Conservation (phyloP, 78 protist species). For the Diacronema lutheri region DNA sequence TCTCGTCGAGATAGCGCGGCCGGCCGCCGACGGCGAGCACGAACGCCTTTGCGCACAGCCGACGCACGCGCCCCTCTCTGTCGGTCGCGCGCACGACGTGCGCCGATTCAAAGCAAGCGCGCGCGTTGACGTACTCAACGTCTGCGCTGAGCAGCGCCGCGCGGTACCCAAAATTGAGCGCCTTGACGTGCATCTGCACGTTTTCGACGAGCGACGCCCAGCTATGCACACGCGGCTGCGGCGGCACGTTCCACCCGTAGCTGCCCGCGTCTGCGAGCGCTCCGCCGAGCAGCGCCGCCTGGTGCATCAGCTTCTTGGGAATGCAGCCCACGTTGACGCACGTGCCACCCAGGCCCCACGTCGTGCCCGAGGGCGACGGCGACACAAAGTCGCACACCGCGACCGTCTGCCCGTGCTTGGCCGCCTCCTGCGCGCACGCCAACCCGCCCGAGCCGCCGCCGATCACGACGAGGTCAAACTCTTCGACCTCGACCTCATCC, state of each 20-base stretch:
- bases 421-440: constrained; percentile 59
- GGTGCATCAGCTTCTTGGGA: constrained; percentile 74
- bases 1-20: constrained; percentile 26
- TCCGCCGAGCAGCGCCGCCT: constrained; percentile 54
- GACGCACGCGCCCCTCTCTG: too few species aligned
- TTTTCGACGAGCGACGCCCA: constrained; percentile 51
- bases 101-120: constrained; percentile 49
- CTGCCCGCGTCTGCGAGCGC: constrained; percentile 51
- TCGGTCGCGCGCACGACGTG: too few species aligned
- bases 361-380: constrained; percentile 18
- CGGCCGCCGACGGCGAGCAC: constrained; percentile 90
- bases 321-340: constrained; percentile 75
- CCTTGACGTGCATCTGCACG: constrained; percentile 70
- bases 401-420: constrained; percentile 10
- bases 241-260: constrained; percentile 62
- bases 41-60: constrained; percentile 6
- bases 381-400: constrained; percentile 47
- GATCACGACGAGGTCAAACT: constrained; percentile 14
- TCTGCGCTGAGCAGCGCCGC: constrained; percentile 44
- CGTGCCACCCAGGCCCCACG: constrained; percentile 41
- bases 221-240: not conserved
- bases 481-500: not conserved
- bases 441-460: constrained; percentile 79
- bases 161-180: constrained; percentile 81
- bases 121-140: constrained; percentile 76